Percentiles rank a stretch among this genome's conserved stretches.
phyloP scores from a whole-genome alignment of 345 rosid genomes.

The Toxicodendron radicans region DNA sequence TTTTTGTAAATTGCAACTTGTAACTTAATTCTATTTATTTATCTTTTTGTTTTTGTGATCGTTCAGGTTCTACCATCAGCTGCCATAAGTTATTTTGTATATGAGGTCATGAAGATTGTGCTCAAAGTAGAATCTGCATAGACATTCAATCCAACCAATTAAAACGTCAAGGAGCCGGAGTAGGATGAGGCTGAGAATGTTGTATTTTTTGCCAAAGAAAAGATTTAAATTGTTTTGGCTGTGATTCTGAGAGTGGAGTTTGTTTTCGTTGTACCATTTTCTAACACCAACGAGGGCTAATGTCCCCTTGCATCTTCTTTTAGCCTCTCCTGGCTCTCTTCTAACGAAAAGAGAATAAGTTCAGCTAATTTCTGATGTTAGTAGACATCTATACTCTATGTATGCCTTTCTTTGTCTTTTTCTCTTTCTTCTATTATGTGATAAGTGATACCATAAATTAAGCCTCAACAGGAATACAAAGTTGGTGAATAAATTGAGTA shows the following conservation, averaged over 20 bases:
- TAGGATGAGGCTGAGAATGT: neutral
- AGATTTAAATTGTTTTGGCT: neutral
- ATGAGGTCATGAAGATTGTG: slow-evolving; percentile 87
- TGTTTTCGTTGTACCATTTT: neutral
- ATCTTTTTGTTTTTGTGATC: slow-evolving; percentile 7
- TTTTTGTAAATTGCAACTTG: no score
- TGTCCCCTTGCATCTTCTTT: neutral
- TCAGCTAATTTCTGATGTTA: neutral
- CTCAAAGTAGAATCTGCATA: slow-evolving; percentile 70
- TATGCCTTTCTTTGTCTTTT: neutral
- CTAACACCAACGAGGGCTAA: neutral
- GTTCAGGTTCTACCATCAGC: slow-evolving; percentile 91
- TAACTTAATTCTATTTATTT: neutral
- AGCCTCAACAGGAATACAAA: no score
- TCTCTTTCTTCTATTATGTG: no score
- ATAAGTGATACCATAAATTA: no score
- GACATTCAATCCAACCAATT: slow-evolving; percentile 5
- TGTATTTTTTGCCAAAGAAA: neutral
- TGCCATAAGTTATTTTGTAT: slow-evolving; percentile 81
- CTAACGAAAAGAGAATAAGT: neutral
- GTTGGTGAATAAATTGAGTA: no score
- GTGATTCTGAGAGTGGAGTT: neutral
- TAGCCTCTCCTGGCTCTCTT: neutral
- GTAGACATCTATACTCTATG: neutral
- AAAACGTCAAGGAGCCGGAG: neutral